phyloP scores from a whole-genome alignment of 2,329 filamentous ascomycete species.

The Penicillium sumatraense region DNA sequence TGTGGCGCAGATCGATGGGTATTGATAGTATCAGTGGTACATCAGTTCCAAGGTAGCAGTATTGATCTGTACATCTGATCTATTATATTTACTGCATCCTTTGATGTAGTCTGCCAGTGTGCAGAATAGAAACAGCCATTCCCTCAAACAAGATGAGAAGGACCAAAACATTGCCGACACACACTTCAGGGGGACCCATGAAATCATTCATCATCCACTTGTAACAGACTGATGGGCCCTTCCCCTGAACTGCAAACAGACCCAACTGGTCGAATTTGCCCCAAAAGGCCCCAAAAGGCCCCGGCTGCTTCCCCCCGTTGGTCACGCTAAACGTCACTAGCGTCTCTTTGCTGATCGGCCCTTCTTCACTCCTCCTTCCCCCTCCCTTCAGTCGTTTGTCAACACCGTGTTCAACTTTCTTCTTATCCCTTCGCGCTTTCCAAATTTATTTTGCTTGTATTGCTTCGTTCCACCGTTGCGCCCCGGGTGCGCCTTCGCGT shows the following conservation, averaged over 20 bases:
- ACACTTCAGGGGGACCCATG: background rate
- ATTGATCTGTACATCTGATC: background rate
- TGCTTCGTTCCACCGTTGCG: background rate
- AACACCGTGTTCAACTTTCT: conserved; percentile 22
- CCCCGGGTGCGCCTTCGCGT: conserved; percentile 5
- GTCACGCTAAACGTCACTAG: conserved; percentile 24
- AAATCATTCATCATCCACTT: background rate
- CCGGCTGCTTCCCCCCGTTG: conserved; percentile 19
- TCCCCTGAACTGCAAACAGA: background rate
- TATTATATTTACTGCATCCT: conserved; percentile 2
- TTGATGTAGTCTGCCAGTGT: background rate
- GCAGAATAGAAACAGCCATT: no score
- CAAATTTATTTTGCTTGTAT: background rate
- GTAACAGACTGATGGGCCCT: background rate
- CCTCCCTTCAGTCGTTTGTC: conserved; percentile 8
- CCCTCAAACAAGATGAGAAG: background rate
- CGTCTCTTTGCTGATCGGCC: conserved; percentile 17
- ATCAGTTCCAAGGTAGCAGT: background rate
- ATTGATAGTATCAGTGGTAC: background rate
- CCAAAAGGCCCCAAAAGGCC: conserved; percentile 1
- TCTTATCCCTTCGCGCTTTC: background rate
- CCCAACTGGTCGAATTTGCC: background rate
- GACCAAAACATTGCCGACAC: no score
- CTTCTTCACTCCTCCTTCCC: conserved; percentile 14
- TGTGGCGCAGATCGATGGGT: conserved; percentile 4